phyloP scores from a whole-genome alignment of 1,284 basidiomycete species.

The Heterobasidion occidentale region DNA sequence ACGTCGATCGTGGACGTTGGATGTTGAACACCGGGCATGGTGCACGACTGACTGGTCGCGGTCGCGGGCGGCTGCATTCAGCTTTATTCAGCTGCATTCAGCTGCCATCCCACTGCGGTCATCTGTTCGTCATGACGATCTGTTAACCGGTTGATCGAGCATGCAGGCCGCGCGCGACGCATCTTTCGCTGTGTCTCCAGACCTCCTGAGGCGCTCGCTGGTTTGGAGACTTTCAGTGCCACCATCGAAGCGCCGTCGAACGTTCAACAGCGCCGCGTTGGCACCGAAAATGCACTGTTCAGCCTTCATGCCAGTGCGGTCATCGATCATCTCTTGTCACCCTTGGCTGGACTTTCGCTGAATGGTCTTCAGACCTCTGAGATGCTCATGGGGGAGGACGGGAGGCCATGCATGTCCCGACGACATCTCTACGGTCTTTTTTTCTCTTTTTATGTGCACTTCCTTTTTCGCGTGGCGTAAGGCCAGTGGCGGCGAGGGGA shows the following conservation, averaged over 20 bases:
- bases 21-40: no score
- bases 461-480: conserved; percentile 94
- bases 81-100: no score
- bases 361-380: conserved; percentile 18
- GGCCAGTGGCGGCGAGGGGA: conserved; percentile 96
- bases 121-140: no score
- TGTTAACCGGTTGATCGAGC: no score
- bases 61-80: no score
- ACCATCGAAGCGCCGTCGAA: conserved; percentile 74
- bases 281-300: conserved; percentile 80
- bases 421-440: conserved; percentile 66
- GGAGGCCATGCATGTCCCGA: conserved; percentile 97
- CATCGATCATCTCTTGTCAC: neutral
- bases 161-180: no score
- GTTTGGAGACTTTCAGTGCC: conserved; percentile 82
- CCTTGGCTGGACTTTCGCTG: conserved; percentile 1
- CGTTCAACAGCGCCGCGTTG: conserved; percentile 86
- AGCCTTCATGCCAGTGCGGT: conserved; percentile 9
- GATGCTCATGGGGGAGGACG: conserved; percentile 92
- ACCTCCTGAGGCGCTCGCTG: conserved; percentile 64
- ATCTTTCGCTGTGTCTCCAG: no score
- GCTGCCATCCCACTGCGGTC: no score
- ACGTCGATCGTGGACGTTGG: no score
- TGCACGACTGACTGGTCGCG: no score
- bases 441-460: conserved; percentile 52